Evolutionary conservation across 208 protist genomes (phyloP).

Genomic region (Acanthamoeba lenticulata): DNA sequence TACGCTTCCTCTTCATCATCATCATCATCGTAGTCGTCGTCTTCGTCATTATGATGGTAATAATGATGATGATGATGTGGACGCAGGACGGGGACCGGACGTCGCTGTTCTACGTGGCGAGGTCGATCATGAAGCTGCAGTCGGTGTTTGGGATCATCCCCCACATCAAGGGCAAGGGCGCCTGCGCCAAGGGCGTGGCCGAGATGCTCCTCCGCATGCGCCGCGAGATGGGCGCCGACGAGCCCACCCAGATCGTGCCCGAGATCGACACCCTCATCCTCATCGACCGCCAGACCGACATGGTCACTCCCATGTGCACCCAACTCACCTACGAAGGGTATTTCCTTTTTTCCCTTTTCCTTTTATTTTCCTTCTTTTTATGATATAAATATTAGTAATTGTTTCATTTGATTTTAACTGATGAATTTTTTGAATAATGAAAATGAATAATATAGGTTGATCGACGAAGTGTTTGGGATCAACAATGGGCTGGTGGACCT

Average conservation of each 20-base stretch:
- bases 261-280: slow-evolving; percentile 84
- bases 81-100: slow-evolving; percentile 83
- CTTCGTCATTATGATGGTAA: no score
- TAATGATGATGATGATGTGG: no score
- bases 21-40: no score
- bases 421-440: no score
- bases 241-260: slow-evolving; percentile 61
- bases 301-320: slow-evolving; percentile 86
- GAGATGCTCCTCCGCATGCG: slow-evolving; percentile 83
- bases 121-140: slow-evolving; percentile 84
- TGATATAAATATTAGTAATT: no score
- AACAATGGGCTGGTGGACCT: slow-evolving; percentile 75
- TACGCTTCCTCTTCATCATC: no score
- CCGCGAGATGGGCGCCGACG: slow-evolving; percentile 72
- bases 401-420: no score
- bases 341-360: not conserved
- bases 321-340: slow-evolving; percentile 87
- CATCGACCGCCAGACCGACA: slow-evolving; percentile 79
- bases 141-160: slow-evolving; percentile 80
- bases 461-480: slow-evolving; percentile 85
- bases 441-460: slow-evolving; percentile 67
- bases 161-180: slow-evolving; percentile 79
- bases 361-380: no score
- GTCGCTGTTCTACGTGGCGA: slow-evolving; percentile 80
- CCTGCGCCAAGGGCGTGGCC: slow-evolving; percentile 67